Evolutionary conservation across 164 flowering plant genomes (phyloP).

Genomic region (Magnolia officinalis): DNA sequence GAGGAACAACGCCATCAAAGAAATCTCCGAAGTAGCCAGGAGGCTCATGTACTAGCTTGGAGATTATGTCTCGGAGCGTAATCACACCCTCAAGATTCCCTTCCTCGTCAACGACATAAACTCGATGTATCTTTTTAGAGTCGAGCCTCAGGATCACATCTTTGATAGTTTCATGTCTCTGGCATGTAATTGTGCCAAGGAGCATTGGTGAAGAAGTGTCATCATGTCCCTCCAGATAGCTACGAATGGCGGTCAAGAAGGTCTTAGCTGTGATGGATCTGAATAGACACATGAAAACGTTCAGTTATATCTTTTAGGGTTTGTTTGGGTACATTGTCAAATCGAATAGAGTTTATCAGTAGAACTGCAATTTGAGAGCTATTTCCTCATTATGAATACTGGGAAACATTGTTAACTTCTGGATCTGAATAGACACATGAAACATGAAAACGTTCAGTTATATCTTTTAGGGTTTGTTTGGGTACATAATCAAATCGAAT

Average conservation of each 20-base stretch:
- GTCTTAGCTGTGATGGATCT: conserved; percentile 82
- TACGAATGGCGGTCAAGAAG: conserved; percentile 66
- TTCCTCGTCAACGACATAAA: conserved; percentile 65
- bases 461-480: no score
- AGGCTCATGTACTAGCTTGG: conserved; percentile 93
- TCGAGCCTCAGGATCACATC: conserved; percentile 73
- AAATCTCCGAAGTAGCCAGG: conserved; percentile 91
- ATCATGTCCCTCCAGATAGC: conserved; percentile 45
- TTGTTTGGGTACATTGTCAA: no score
- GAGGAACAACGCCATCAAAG: conserved; percentile 87
- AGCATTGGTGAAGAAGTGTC: conserved; percentile 50
- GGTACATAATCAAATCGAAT: no score
- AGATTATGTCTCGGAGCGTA: conserved; percentile 91
- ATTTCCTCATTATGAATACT: no score
- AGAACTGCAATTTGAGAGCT: neutral
- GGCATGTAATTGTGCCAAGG: conserved; percentile 66
- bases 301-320: neutral
- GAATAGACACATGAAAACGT: conserved; percentile 6
- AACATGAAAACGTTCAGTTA: neutral
- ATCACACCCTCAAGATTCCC: conserved; percentile 85
- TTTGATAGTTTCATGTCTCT: conserved; percentile 47
- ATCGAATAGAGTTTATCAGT: neutral
- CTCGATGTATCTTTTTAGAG: conserved; percentile 66
- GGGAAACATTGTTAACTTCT: neutral
- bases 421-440: conserved; percentile 40